A percentile compares a stretch with the other conserved stretches of the same genome.
phyloP scores from a whole-genome alignment of 2,329 filamentous ascomycete species.

The Alternaria gansuensis region DNA sequence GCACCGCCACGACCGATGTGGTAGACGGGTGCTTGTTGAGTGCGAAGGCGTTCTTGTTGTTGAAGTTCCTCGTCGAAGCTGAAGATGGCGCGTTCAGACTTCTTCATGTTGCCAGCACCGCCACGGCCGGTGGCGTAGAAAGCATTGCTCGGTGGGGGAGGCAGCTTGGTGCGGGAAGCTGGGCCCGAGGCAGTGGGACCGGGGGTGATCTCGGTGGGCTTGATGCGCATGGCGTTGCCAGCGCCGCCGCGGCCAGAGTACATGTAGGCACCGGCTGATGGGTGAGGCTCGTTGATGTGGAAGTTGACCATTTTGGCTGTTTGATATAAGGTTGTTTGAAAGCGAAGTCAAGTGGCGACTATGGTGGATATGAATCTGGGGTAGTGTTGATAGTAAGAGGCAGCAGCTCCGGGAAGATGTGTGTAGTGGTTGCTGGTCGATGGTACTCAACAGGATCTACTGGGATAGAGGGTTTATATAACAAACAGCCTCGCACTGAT shows the following conservation, averaged over 20 bases:
- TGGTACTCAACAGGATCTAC: slow-evolving; percentile 9
- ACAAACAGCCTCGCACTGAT: slow-evolving; percentile 14
- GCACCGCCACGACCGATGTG: slow-evolving; percentile 70
- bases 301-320: slow-evolving; percentile 55
- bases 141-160: slow-evolving; percentile 56
- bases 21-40: slow-evolving; percentile 67
- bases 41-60: slow-evolving; percentile 63
- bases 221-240: slow-evolving; percentile 66
- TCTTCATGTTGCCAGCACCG: slow-evolving; percentile 70
- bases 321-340: slow-evolving; percentile 28
- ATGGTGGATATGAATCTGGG: slow-evolving; percentile 21
- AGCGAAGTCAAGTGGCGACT: slow-evolving; percentile 27
- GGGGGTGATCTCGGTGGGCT: slow-evolving; percentile 63
- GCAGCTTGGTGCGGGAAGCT: slow-evolving; percentile 60
- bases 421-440: slow-evolving; percentile 27
- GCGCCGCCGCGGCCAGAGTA: slow-evolving; percentile 66
- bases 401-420: slow-evolving; percentile 22
- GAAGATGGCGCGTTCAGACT: slow-evolving; percentile 67
- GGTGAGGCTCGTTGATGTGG: slow-evolving; percentile 69
- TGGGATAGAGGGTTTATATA: slow-evolving; percentile 35
- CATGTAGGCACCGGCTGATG: slow-evolving; percentile 63
- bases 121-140: slow-evolving; percentile 73
- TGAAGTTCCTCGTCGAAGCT: slow-evolving; percentile 74
- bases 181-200: slow-evolving; percentile 58
- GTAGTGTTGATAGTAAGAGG: slow-evolving; percentile 14